These are phyloP conservation scores for Lactifluus subvellereus DNA, from an alignment of 768 basidiomycete species.

Conservation along the genomic window DNA sequence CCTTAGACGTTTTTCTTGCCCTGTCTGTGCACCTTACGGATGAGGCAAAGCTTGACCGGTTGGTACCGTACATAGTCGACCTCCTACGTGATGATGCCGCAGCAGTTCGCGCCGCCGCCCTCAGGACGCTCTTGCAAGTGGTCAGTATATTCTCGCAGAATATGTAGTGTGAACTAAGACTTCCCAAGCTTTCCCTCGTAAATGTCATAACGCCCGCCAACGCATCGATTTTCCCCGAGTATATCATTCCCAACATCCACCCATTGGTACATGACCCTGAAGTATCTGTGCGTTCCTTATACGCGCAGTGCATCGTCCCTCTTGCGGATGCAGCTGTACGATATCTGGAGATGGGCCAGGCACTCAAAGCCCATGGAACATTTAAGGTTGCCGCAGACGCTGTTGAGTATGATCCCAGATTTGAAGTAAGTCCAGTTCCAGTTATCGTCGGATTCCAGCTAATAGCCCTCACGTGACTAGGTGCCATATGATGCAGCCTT, in stretches of 20 bases:
- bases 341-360: slow-evolving; percentile 92
- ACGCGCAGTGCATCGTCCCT: slow-evolving; percentile 79
- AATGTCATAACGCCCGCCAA: slow-evolving; percentile 62
- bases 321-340: slow-evolving; percentile 82
- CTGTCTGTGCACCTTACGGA: slow-evolving; percentile 79
- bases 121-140: slow-evolving; percentile 76
- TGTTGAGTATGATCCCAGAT: slow-evolving; percentile 68
- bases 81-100: slow-evolving; percentile 82
- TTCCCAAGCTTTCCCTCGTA: slow-evolving; percentile 47
- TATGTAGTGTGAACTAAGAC: background rate
- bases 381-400: slow-evolving; percentile 58
- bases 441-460: background rate
- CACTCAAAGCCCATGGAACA: slow-evolving; percentile 76
- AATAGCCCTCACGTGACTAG: slow-evolving; percentile 36
- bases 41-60: slow-evolving; percentile 90
- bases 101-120: slow-evolving; percentile 70
- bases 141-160: slow-evolving; percentile 42
- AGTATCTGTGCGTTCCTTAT: slow-evolving; percentile 69
- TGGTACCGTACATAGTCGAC: slow-evolving; percentile 89
- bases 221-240: slow-evolving; percentile 83
- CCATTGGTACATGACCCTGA: slow-evolving; percentile 82
- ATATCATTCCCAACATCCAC: slow-evolving; percentile 86
- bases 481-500: slow-evolving; percentile 86
- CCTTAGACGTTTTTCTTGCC: slow-evolving; percentile 81
- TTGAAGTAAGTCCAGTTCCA: slow-evolving; percentile 46